Evolutionary conservation across 768 basidiomycete genomes (phyloP), one percentile per base, ranked within the genome.

Genomic region (Rhodotorula babjevae): DNA sequence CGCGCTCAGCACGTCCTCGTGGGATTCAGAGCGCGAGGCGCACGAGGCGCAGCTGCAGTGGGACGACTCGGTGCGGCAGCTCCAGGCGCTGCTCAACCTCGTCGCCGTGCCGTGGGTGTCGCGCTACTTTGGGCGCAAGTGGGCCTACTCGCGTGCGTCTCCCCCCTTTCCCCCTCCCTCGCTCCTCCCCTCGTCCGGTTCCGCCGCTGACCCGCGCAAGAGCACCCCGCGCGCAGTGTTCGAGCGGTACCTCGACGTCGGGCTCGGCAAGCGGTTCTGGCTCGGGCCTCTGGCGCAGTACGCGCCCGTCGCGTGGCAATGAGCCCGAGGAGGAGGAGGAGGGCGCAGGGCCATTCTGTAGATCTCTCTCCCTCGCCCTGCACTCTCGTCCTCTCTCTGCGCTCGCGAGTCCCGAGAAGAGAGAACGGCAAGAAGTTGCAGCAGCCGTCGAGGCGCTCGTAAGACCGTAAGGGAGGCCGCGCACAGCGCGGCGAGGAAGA

Each of bases 61-160:
- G 52, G 72, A 73, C 44, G 72, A 73, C 50, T 65, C 63, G 9
- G 1, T 73, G 19, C 31, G 67, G 29, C 72, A 73, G 42, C 40
- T 73, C 29, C 52, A 73, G 27, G 61, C 47, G 16, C 40, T 73
- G 9, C 60, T 73, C 33, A 68, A 65, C 60, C 60, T 73, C 63
- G 72, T 73, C 46, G 59, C 61, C 27, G 67, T 73, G 1, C 72
- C 72, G n/a, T 73, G 61, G 60, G 27, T 73, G 11, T 49, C 63
- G 52, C 23, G 68, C 31, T 73, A 73, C 61, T 73, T 73, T 44
- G 72, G 72, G 6, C 44, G 72, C n/a, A 73, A 69, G 42, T 68
- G 64, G 64, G 64, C 67, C 23, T 73, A 73, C 57, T 68, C 29
- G 25, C 60, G 72, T 68, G 50, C 40, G 72, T 62, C 10, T 1